These are phyloP conservation scores for Akanthomyces dipterigenus DNA, from an alignment of 2,329 filamentous ascomycete genomes.

Conservation along the genomic window DNA sequence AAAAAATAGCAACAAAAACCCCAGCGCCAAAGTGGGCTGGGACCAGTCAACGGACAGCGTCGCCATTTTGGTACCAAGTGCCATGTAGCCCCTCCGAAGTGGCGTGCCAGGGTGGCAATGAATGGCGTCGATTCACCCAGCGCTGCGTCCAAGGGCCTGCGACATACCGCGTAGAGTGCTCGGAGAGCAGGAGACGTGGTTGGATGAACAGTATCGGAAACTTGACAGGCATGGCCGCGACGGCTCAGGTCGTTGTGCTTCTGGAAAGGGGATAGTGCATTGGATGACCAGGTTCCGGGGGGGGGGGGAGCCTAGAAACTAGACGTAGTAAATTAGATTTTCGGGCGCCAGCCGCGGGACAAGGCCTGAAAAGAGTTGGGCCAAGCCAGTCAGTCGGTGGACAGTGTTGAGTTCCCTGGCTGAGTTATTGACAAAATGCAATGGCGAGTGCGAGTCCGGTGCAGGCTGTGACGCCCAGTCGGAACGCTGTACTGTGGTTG, in stretches of 20 bases:
- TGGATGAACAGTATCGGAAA: too few relatives aligned
- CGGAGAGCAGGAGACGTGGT: background rate
- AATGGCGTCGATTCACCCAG: background rate
- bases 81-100: background rate
- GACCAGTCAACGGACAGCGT: slow-evolving; percentile 2
- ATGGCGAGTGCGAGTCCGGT: background rate
- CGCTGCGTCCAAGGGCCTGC: background rate
- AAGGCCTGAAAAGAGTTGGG: background rate
- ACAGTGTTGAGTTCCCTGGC: too few relatives aligned
- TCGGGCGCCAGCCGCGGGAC: slow-evolving; percentile 3
- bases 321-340: background rate
- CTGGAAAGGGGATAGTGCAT: background rate
- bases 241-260: background rate
- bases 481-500: background rate
- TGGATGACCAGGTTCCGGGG: background rate
- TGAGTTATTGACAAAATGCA: too few relatives aligned
- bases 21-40: background rate
- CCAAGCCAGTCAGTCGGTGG: background rate
- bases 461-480: background rate
- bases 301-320: background rate
- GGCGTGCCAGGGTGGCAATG: background rate
- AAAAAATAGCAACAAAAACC: background rate
- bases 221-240: background rate
- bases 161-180: background rate
- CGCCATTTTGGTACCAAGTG: background rate